Base-by-base conservation (phyloP, 164 flowering plant species). In the Tetracentron sinense region DNA sequence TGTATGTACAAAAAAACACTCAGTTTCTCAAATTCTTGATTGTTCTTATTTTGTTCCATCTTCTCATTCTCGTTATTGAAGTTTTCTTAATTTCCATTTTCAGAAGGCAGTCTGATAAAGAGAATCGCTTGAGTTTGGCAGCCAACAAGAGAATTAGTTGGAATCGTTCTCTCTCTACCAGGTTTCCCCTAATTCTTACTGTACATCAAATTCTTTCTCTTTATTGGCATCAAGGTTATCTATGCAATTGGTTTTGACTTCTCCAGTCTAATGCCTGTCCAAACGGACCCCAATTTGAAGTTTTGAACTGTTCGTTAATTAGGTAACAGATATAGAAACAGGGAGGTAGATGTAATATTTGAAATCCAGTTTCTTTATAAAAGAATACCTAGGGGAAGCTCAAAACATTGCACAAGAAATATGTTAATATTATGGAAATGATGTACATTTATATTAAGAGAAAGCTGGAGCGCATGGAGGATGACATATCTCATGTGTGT, bases 131-230 rank as follows among this genome's bases (percentile, higher is more conserved):
- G 70, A 84, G 81, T 74, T 60, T 80, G 11, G 80, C 69, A 12
- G 67, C 69, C 0, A 54, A 21, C 15, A 85, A 79, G 72, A 72
- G 92, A 63, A 71, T 78, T 58, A 90, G 97, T 79, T 90, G 96
- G 97, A 88, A 84, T 42, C 90, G 97, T 31, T 83, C 97, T 1
- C 94, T 93, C 54, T 88, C 92, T 21, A 88, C 82, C 72, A 86
- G 98, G 98, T 90, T 65, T 66, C 53, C 26, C 54, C 35, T 49
- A 49, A 47, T 58, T 29, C 44, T 49, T 3, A 38, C 1, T 10
- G 44, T 28, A 26, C 14, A 2, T 23, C 54, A 26, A 54, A 51
- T 54, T 27, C 11, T 12, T 60, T 19, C 1, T 19, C 16, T 59
- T 72, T 49, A 1, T 44, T 0, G 42, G 50, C 15, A 7, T 56